phyloP scores from a whole-genome alignment of 192 early-diverging fungal species.

The Globomyces pollinis-pini region DNA sequence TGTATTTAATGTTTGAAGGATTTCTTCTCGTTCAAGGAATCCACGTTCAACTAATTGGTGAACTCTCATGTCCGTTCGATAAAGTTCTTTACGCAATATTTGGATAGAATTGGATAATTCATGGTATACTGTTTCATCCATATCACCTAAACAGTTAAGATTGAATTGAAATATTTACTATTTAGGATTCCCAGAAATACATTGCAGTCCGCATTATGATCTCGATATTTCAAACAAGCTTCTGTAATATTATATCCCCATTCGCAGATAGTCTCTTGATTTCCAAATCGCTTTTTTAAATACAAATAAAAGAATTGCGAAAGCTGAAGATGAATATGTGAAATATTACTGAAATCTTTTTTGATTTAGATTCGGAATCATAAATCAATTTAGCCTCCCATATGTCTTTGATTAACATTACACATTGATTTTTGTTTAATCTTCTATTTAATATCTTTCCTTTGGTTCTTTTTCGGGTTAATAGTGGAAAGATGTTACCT shows the following conservation, averaged over 20 bases:
- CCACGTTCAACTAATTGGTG: slow-evolving; percentile 28
- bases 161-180: slow-evolving; percentile 2
- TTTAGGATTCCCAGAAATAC: neutral
- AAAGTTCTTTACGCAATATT: slow-evolving; percentile 30
- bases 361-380: slow-evolving; percentile 26
- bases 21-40: slow-evolving; percentile 20
- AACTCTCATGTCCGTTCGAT: slow-evolving; percentile 27
- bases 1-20: slow-evolving; percentile 9
- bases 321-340: slow-evolving; percentile 9
- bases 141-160: slow-evolving; percentile 15
- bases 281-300: slow-evolving; percentile 50
- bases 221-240: slow-evolving; percentile 33
- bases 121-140: slow-evolving; percentile 38
- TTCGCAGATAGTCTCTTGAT: slow-evolving; percentile 45
- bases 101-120: slow-evolving; percentile 16
- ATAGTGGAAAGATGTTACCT: no score
- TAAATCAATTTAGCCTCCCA: slow-evolving; percentile 48
- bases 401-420: slow-evolving; percentile 37
- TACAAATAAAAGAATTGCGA: slow-evolving; percentile 47
- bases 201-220: slow-evolving; percentile 12
- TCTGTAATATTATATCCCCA: slow-evolving; percentile 53
- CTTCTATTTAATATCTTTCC: slow-evolving; percentile 43
- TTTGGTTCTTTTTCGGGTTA: no score
- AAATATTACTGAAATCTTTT: neutral
- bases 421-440: slow-evolving; percentile 27